Base-by-base conservation (phyloP, 2,329 filamentous ascomycete species). In the Scytalidium sp. region DNA sequence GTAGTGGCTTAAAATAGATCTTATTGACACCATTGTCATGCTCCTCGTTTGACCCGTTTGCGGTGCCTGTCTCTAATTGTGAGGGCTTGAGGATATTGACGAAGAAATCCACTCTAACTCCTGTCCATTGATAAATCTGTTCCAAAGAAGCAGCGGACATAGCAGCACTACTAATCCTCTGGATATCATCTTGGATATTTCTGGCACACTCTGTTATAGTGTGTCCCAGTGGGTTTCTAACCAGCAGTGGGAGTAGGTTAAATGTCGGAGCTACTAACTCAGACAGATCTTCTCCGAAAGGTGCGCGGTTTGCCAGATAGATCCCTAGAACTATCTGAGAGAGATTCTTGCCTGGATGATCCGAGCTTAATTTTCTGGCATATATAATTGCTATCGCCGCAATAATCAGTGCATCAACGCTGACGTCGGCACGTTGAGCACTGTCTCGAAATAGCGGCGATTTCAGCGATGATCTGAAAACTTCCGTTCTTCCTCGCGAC, bases 281-380 rank as follows among this genome's bases (percentile, higher is more conserved):
- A 2, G 79, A 70, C 1, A 83, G 64, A 3, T 75, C 70, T 3
- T 76, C 70, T 8, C 76, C 67, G 19, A 73, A 70, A 10, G 79
- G 72, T 0, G 78, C 76, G 46, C 90, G 80, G 64, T 95, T 96
- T 40, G 90, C 88, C 8, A 96, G 79, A 65, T 96, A 97, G 19
- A 96, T 68, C 2, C 91, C 92, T 45, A 96, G 76, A 0, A 90
- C 69, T 2, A 88, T 67, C 36, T 80, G 72, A 36, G 32, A 36
- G 13, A 5, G 13, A n/a, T 36, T 15, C 17, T n/a, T 8, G 19
- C 55, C 4, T 47, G 19, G 41, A 40, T 29, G 39, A 15, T 32
- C 7, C 13, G 29, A 19, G 45, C 3, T 50, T 8, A 3, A n/a
- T n/a, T 36, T 49, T 13, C 36, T 50, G 1, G 41, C 50, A 25